phyloP scores from a whole-genome alignment of 495 filamentous ascomycete species.

The Recurvomyces mirabilis region DNA sequence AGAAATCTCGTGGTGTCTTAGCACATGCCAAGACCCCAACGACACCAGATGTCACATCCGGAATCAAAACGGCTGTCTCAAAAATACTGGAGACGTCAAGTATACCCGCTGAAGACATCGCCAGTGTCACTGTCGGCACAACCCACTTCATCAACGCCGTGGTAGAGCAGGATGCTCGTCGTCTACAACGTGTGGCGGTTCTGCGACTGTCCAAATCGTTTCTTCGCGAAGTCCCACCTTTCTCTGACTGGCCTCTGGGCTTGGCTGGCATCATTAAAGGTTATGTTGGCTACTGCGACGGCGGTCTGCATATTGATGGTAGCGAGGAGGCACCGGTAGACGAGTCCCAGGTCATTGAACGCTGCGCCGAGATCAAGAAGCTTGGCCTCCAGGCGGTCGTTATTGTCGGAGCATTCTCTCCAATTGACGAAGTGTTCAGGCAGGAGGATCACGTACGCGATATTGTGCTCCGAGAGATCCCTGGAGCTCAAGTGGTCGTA shows the following conservation, averaged over 20 bases:
- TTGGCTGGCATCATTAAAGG: slow-evolving; percentile 34
- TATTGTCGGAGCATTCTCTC: slow-evolving; percentile 46
- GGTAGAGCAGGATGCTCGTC: slow-evolving; percentile 41
- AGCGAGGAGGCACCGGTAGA: slow-evolving; percentile 37
- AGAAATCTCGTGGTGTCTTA: slow-evolving; percentile 35
- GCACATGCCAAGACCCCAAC: slow-evolving; percentile 48
- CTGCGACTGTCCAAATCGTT: slow-evolving; percentile 44
- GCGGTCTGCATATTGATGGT: slow-evolving; percentile 43
- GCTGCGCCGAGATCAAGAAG: slow-evolving; percentile 34
- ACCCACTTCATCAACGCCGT: slow-evolving; percentile 57
- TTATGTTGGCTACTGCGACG: slow-evolving; percentile 35
- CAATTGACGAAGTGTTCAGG: slow-evolving; percentile 39
- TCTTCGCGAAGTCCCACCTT: slow-evolving; percentile 45
- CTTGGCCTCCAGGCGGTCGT: slow-evolving; percentile 42
- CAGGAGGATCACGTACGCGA: slow-evolving; percentile 40
- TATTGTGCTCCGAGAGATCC: slow-evolving; percentile 36
- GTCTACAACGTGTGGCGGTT: slow-evolving; percentile 44
- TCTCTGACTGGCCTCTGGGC: slow-evolving; percentile 34
- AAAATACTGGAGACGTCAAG: slow-evolving; percentile 35
- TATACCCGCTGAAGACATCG: slow-evolving; percentile 34
- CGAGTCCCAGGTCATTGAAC: slow-evolving; percentile 34
- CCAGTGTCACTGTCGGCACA: slow-evolving; percentile 50
- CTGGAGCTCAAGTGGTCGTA: slow-evolving; percentile 36
- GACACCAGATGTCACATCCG: slow-evolving; percentile 43
- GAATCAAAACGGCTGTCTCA: slow-evolving; percentile 41